Evolutionary conservation across 2,329 filamentous ascomycete genomes (phyloP).

Genomic region (Xylariales sp.): DNA sequence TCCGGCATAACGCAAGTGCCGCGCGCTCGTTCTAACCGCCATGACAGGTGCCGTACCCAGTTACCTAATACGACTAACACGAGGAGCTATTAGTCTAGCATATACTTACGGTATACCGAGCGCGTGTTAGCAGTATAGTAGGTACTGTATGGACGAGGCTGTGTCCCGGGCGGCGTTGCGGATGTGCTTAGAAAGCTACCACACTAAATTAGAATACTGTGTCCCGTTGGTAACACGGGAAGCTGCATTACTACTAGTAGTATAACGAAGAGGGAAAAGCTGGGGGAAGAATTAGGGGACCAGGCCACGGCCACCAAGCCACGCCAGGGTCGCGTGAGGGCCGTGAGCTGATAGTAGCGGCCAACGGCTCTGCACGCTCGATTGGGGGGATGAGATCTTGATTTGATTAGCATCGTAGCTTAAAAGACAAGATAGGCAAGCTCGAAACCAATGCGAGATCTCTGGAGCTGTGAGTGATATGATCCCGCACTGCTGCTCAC

Average conservation of each 20-base stretch:
- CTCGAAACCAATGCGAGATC: conserved; percentile 34
- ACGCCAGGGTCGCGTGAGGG: conserved; percentile 16
- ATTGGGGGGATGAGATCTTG: conserved; percentile 26
- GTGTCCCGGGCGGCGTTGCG: conserved; percentile 7
- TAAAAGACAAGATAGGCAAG: conserved; percentile 30
- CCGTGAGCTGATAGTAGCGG: conserved; percentile 6
- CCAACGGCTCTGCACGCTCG: conserved; percentile 30
- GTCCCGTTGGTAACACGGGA: conserved; percentile 7
- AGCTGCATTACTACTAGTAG: neutral
- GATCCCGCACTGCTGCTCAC: conserved; percentile 23
- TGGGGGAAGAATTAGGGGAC: neutral
- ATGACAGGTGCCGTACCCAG: conserved; percentile 1
- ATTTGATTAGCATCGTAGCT: conserved; percentile 18
- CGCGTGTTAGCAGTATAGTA: neutral
- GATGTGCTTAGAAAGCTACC: neutral
- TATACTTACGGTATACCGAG: neutral
- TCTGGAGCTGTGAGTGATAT: conserved; percentile 26
- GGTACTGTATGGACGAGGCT: neutral
- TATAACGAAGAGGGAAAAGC: conserved; percentile 9
- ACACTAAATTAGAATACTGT: conserved; percentile 8
- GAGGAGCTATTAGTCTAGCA: neutral
- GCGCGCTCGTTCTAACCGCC: conserved; percentile 15
- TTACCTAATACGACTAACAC: neutral
- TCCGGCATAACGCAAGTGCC: neutral
- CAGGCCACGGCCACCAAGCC: conserved; percentile 4